Base-by-base conservation (phyloP, 2,329 filamentous ascomycete species). In the Didymella segeticola region DNA sequence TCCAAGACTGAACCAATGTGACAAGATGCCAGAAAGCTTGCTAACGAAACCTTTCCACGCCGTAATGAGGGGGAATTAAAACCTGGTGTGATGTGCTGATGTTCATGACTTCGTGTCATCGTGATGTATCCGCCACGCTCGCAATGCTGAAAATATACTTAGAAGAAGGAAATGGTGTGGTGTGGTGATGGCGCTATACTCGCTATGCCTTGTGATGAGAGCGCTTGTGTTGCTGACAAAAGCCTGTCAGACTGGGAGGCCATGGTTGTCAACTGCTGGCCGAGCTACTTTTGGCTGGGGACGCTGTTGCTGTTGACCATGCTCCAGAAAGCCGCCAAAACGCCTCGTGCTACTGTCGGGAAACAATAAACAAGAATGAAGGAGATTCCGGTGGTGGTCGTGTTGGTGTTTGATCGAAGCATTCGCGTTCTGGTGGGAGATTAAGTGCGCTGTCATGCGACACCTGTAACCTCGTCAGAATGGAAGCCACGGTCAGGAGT, bases 311-410 rank as follows among this genome's bases (percentile, higher is more conserved):
- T 56, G 63, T 45, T 64, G 64, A 54, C 47, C 48, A 29, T 65
- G 62, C 47, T 68, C 64, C 58, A 63, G 52, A 56, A 64, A 56
- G 55, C 65, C 62, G 50, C 67, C 64, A 62, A 67, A 68, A 61
- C 68, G 67, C 64, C 67, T 50, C 38, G 59, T 64, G 53, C 51
- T 30, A 43, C 58, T 63, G 50, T 70, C 68, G 47, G 65, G 47
- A 62, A 73, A 69, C 63, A 73, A 74, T 74, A 72, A 66, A 62
- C 70, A 74, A 74, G 70, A 73, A 73, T 73, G 70, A 60, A 70
- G 58, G 56, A 68, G 59, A 61, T 65, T 69, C 49, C 64, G 64
- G 37, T 66, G 62, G 42, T 67, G 60, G 45, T 62, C 62, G 53
- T 64, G 61, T 43, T 59, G 62, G 42, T 62, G 60, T 26, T 56